A percentile compares a stretch with the other conserved stretches of the same genome.
Evolutionary conservation across 2,329 filamentous ascomycete species (phyloP).

Genomic region (Venturia effusa): DNA sequence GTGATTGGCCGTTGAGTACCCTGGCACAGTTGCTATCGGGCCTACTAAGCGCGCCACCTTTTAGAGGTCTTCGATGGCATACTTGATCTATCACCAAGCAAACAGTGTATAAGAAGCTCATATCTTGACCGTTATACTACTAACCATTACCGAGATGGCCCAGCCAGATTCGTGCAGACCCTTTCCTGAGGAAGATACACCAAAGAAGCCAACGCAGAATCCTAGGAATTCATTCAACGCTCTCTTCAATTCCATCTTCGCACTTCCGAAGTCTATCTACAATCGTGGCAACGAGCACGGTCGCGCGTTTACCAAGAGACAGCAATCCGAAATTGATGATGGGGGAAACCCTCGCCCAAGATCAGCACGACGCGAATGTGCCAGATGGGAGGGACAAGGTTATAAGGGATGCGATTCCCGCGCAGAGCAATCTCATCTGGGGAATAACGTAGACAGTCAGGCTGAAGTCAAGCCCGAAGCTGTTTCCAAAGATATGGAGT

Average conservation of each 20-base stretch:
- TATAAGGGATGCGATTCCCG: neutral
- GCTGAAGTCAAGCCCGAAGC: neutral
- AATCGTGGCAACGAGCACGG: slow-evolving; percentile 10
- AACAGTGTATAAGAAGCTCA: neutral
- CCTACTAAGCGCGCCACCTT: neutral
- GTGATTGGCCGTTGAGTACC: neutral
- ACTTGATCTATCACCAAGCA: neutral
- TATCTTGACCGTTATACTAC: neutral
- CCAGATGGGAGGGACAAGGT: slow-evolving; percentile 1
- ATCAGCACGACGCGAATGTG: neutral
- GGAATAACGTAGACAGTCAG: neutral
- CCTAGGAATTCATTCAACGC: neutral
- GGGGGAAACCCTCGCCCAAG: neutral
- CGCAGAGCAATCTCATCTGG: neutral
- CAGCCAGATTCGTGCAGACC: neutral
- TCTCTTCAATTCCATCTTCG: slow-evolving; percentile 2
- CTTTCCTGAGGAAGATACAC: neutral
- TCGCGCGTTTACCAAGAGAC: neutral
- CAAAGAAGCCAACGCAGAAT: neutral
- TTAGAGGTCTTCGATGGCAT: neutral
- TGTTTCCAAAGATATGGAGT: neutral
- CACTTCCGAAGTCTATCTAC: slow-evolving; percentile 7
- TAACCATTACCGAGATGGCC: neutral
- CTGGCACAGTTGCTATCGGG: neutral
- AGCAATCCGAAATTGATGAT: neutral